Evolutionary conservation across 768 basidiomycete genomes (phyloP), one percentile per base, ranked within the genome.

Genomic region (Panellus pusillus): DNA sequence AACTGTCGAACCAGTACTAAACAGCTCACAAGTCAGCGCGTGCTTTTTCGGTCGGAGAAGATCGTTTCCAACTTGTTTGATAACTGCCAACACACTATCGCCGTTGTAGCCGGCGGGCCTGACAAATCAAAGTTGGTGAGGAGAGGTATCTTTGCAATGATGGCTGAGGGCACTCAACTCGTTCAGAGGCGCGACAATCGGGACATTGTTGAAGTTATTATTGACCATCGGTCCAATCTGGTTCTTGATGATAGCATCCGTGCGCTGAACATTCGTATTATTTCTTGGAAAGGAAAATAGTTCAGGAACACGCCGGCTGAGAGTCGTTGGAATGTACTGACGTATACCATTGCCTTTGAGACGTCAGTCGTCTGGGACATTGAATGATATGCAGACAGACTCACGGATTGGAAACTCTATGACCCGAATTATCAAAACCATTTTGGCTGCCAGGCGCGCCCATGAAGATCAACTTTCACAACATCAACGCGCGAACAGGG

Each of bases 361-460:
- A 27, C 18, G 27, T 27, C 37, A 50, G n/a, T 56, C 40, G 46
- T 48, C 54, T 47, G 31, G 36, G 29, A 6, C 24, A 24, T 24
- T 24, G 53, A 60, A 17, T 45, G n/a, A 28, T 13, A 27, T 27
- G 3, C 36, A 54, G 18, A n/a, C 17, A 18, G 12, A 69, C 77
- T 60, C 52, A 79, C 68, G 91, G 90, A 59, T 68, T 80, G 9
- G 74, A 52, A 55, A 82, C 66, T 54, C 69, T 80, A 45, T 84
- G 86, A 17, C 91, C 91, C 42, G 89, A 91, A 62, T 93, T 93
- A 63, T 93, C 91, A 62, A 82, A 93, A 18, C 90, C 89, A 59
- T 91, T 91, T 69, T 93, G 89, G 66, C 87, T 89, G 14, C 93
- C 93, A 1, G 93, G 90, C 28, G 91, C 53, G 67, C 83, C n/a